Evolutionary conservation across 805 yeast species (phyloP), one percentile per base, ranked within the genome.

Genomic region (Lachancea dasiensis): DNA sequence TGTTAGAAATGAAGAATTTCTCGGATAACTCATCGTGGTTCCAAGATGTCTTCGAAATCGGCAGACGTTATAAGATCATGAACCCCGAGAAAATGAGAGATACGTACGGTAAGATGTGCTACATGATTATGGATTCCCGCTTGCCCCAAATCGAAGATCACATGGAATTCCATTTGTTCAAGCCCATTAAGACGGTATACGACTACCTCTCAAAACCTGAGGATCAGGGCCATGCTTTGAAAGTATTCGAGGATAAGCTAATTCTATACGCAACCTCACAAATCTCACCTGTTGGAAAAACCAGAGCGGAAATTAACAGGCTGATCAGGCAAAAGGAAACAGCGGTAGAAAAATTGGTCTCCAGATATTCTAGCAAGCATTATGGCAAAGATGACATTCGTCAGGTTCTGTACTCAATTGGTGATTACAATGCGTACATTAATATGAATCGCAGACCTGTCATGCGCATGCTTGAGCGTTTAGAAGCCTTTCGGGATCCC

Each of bases 81-180:
- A 83, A 83, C 51, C 94, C 94, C 0, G 87, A 83, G 48, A 70
- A 76, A 49, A 79, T 84, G 84, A 70, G 87, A 44, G 84, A 79
- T 50, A 78, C 78, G 4, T 84, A 77, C 56, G 94, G 94, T 31
- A 82, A 83, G 51, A 63, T 84, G 40, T 79, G 84, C 63, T 83
- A 83, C 58, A 84, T 83, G 83, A 77, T 82, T 25, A 83, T 84
- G 92, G 94, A 83, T 58, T 83, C 92, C 2, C 64, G 84, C 32
- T 60, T 81, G 20, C 82, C 86, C 0, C 86, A 82, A 48, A 73
- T 83, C 42, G 73, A 71, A 46, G 75, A 72, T 11, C 77, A 77
- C 36, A 72, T 83, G 79, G 90, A 79, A 44, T 84, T 83, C 56
- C 86, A 83, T 57, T 62, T 83, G 2, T 81, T 77, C 61, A 77